phyloP scores from a whole-genome alignment of 257 asterid genomes.

The Solanum virginianum region DNA sequence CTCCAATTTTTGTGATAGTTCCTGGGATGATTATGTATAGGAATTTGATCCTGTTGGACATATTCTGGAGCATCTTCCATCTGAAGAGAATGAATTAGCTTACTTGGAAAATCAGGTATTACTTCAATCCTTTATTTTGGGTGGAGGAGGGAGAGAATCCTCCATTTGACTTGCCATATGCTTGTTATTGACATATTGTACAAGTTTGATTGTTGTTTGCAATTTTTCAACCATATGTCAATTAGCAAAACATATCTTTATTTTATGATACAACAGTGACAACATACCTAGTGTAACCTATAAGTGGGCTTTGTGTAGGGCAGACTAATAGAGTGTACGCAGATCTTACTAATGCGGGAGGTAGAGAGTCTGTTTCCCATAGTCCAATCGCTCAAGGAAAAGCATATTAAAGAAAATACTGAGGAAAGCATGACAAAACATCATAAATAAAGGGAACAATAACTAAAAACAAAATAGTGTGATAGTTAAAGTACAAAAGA shows the following conservation, averaged over 20 bases:
- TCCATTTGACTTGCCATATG: neutral
- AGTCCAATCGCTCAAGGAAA: no score
- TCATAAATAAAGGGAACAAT: neutral
- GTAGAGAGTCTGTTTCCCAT: neutral
- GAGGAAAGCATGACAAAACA: no score
- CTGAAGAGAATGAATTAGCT: constrained; percentile 54
- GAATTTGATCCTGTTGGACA: constrained; percentile 85
- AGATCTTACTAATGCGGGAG: neutral
- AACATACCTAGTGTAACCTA: neutral
- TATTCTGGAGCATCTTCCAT: constrained; percentile 56
- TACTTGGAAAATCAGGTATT: constrained; percentile 86
- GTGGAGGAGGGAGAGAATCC: neutral
- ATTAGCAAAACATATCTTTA: neutral
- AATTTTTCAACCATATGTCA: neutral
- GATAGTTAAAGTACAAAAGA: no score
- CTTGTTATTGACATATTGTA: neutral
- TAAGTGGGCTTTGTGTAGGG: neutral
- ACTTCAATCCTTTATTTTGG: constrained; percentile 1
- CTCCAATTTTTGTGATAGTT: constrained; percentile 4
- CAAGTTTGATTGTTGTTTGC: neutral
- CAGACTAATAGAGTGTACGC: neutral
- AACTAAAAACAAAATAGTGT: no score
- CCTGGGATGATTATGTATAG: constrained; percentile 26
- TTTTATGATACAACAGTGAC: neutral
- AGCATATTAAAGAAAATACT: no score